A percentile compares a stretch with the other conserved stretches of the same genome.
Conservation (phyloP, 345 rosid genomes). For the Acer saccharum region DNA sequence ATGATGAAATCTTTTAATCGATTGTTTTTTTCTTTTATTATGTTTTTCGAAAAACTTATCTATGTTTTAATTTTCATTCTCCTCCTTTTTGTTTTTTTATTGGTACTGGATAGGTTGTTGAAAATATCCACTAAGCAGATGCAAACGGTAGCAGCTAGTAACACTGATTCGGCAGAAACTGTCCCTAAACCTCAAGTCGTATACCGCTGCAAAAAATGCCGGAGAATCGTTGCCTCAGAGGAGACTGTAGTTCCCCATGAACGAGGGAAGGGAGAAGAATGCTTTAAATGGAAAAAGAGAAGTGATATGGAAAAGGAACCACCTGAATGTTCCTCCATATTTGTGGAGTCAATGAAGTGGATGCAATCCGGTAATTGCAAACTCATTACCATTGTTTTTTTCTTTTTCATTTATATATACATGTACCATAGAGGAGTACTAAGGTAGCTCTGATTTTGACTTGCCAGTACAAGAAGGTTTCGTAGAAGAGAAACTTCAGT, state of each 20-base stretch:
- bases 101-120: constrained; percentile 11
- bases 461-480: constrained; percentile 72
- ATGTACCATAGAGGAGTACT: constrained; percentile 12
- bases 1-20: neutral
- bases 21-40: neutral
- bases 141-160: constrained; percentile 33
- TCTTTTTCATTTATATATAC: neutral
- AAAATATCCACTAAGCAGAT: neutral
- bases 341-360: constrained; percentile 96
- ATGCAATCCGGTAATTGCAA: constrained; percentile 61
- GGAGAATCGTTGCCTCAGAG: constrained; percentile 74
- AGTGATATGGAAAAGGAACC: constrained; percentile 39
- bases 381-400: neutral
- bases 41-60: neutral
- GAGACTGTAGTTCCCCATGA: constrained; percentile 67
- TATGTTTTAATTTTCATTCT: neutral
- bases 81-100: neutral
- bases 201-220: constrained; percentile 83
- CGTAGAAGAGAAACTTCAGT: constrained; percentile 81
- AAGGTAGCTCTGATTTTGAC: neutral
- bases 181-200: constrained; percentile 48
- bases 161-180: constrained; percentile 26
- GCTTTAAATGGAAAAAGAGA: constrained; percentile 81
- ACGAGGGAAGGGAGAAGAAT: constrained; percentile 72
- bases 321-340: constrained; percentile 72